Evolutionary conservation across 371 early-diverging fungal genomes (phyloP).

Genomic region (Blastocladiella emersonii): DNA sequence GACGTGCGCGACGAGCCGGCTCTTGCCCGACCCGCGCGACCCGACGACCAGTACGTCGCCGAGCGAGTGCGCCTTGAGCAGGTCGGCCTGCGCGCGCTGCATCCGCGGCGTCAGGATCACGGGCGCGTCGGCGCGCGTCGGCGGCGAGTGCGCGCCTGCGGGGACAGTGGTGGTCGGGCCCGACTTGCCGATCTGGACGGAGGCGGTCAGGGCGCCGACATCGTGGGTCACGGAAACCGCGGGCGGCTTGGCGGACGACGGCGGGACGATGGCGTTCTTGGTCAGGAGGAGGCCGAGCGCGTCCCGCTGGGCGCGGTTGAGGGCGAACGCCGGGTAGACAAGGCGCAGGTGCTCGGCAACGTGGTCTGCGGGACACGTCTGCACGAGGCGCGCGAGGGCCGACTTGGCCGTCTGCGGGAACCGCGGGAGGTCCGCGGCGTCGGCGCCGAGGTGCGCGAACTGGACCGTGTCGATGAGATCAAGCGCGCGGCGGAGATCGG

Average conservation of each 20-base stretch:
- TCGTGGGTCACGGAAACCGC: constrained; percentile 46
- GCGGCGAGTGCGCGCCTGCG: neutral
- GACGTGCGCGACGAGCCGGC: constrained; percentile 52
- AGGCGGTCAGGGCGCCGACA: neutral
- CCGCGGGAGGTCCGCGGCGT: neutral
- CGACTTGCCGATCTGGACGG: neutral
- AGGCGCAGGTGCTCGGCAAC: constrained; percentile 24
- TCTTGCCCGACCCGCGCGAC: constrained; percentile 65
- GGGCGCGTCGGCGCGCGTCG: neutral
- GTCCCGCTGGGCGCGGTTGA: constrained; percentile 52
- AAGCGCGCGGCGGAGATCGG: no score
- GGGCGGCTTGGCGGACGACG: constrained; percentile 65
- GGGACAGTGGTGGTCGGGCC: neutral
- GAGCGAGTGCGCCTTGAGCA: constrained; percentile 52
- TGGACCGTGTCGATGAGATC: neutral
- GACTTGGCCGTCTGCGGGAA: neutral
- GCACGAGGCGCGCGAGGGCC: neutral
- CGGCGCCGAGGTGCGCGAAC: neutral
- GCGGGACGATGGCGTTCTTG: constrained; percentile 57
- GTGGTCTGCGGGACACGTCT: neutral
- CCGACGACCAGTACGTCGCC: constrained; percentile 62
- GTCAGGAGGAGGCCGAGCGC: constrained; percentile 65
- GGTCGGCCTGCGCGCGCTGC: constrained; percentile 23
- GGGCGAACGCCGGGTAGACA: constrained; percentile 52
- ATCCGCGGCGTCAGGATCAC: constrained; percentile 32